Conservation (phyloP, 2,329 filamentous ascomycete genomes). For the Pseudocercospora vitis region DNA sequence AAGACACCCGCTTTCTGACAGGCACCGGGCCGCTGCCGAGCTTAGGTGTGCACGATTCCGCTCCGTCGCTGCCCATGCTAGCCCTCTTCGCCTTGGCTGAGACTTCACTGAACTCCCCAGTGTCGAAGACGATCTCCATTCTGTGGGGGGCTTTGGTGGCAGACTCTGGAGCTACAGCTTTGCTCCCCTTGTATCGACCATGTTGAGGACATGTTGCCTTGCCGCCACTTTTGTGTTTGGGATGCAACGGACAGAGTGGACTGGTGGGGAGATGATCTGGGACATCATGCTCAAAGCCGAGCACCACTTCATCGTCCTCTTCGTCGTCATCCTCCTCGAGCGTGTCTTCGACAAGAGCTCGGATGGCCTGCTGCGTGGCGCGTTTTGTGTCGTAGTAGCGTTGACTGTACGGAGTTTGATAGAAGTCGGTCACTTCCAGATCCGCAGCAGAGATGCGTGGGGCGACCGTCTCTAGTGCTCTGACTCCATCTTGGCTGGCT, state of each 20-base stretch:
- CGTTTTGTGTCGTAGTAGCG: slow-evolving; percentile 35
- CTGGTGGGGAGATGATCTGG: slow-evolving; percentile 48
- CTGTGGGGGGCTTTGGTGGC: slow-evolving; percentile 6
- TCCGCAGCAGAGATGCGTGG: slow-evolving; percentile 15
- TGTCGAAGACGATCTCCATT: slow-evolving; percentile 23
- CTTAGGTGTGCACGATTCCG: not conserved
- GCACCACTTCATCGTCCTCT: slow-evolving; percentile 24
- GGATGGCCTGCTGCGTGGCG: slow-evolving; percentile 28
- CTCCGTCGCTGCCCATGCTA: slow-evolving; percentile 21
- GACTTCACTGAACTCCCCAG: slow-evolving; percentile 3
- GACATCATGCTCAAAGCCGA: slow-evolving; percentile 40
- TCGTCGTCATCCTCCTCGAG: slow-evolving; percentile 29
- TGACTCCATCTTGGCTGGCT: not conserved
- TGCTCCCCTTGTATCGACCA: slow-evolving; percentile 32
- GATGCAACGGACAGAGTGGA: slow-evolving; percentile 44
- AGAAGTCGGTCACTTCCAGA: slow-evolving; percentile 33
- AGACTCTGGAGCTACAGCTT: not conserved
- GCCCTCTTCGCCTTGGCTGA: slow-evolving; percentile 4
- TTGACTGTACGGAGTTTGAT: slow-evolving; percentile 35
- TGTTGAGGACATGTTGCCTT: slow-evolving; percentile 43
- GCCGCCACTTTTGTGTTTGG: slow-evolving; percentile 40
- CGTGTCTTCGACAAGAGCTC: slow-evolving; percentile 29
- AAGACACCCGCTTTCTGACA: slow-evolving; percentile 7
- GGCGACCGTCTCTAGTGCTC: not conserved
- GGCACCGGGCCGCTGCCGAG: not conserved